These are phyloP conservation scores for Aegilops umbellulata DNA, from an alignment of 176 grass and related monocot genomes.

Conservation along the genomic window DNA sequence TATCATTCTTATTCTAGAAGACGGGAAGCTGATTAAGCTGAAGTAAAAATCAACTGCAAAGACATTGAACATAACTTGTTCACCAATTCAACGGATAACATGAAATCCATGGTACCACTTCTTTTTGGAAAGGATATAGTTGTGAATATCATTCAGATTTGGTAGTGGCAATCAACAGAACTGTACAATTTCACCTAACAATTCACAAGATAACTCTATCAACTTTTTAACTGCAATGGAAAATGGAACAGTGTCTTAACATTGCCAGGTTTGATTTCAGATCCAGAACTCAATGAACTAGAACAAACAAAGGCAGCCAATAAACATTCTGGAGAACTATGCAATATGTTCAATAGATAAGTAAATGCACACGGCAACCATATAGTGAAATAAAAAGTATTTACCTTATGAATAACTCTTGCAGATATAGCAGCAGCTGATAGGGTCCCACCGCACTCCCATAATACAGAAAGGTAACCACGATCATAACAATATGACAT, in stretches of 20 bases:
- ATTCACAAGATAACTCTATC: not conserved
- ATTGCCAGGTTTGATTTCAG: not conserved
- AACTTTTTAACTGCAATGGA: not conserved
- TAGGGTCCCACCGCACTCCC: slow-evolving; percentile 91
- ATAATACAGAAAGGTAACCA: slow-evolving; percentile 85
- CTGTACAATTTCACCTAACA: not conserved
- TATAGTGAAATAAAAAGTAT: slow-evolving; percentile 12
- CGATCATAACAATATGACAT: slow-evolving; percentile 95
- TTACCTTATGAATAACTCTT: slow-evolving; percentile 92
- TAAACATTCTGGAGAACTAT: not conserved
- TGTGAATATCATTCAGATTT: not conserved
- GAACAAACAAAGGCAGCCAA: not conserved
- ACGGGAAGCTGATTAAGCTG: not conserved
- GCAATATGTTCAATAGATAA: not conserved
- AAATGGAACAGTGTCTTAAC: not conserved
- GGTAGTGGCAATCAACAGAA: not conserved
- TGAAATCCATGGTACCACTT: not conserved
- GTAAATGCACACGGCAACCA: not conserved
- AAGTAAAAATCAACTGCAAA: not conserved
- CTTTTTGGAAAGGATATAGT: not conserved
- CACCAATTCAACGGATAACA: not conserved
- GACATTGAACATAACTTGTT: not conserved
- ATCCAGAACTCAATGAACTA: not conserved
- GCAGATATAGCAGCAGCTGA: slow-evolving; percentile 83
- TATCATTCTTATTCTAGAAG: not conserved